A percentile compares a stretch with the other conserved stretches of the same genome.
These are phyloP conservation scores for Halteria grandinella DNA, from an alignment of 73 alveolate genomes.

Conservation along the genomic window DNA sequence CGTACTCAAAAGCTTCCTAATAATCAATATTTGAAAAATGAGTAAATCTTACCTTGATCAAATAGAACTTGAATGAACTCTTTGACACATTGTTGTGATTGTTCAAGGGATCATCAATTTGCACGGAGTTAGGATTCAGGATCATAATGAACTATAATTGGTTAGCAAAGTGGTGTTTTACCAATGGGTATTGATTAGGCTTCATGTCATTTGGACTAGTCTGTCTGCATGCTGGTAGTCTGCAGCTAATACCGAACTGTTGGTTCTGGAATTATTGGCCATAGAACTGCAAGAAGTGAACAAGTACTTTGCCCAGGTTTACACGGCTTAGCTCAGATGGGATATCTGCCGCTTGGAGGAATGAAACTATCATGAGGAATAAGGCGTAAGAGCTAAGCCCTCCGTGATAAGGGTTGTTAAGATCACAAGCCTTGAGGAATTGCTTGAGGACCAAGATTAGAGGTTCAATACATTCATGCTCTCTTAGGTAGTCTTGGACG, in stretches of 20 bases:
- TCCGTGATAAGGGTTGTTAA: slow-evolving; percentile 77
- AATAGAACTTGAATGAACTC: slow-evolving; percentile 68
- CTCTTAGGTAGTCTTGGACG: slow-evolving; percentile 71
- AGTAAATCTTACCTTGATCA: slow-evolving; percentile 56
- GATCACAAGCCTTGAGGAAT: slow-evolving; percentile 66
- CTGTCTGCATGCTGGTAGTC: slow-evolving; percentile 1
- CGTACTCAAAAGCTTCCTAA: slow-evolving; percentile 17
- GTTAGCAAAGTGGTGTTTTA: not conserved
- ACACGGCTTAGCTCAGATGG: not conserved
- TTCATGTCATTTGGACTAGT: not conserved
- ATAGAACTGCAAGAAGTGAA: slow-evolving; percentile 38
- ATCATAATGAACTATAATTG: not conserved
- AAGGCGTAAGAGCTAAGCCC: slow-evolving; percentile 83
- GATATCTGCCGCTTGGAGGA: slow-evolving; percentile 49
- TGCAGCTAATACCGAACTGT: slow-evolving; percentile 23
- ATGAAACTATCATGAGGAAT: slow-evolving; percentile 81
- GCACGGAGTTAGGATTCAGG: slow-evolving; percentile 6
- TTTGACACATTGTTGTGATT: slow-evolving; percentile 78
- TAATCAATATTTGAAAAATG: not conserved
- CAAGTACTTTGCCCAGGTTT: slow-evolving; percentile 41
- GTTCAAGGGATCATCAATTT: slow-evolving; percentile 83
- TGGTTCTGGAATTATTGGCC: slow-evolving; percentile 14
- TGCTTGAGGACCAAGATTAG: slow-evolving; percentile 77
- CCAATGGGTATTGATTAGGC: slow-evolving; percentile 24
- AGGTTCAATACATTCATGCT: slow-evolving; percentile 69